These are phyloP conservation scores for Physcomitrellopsis africana DNA, from an alignment of 225 moss, liverwort and hornwort species.

Conservation along the genomic window DNA sequence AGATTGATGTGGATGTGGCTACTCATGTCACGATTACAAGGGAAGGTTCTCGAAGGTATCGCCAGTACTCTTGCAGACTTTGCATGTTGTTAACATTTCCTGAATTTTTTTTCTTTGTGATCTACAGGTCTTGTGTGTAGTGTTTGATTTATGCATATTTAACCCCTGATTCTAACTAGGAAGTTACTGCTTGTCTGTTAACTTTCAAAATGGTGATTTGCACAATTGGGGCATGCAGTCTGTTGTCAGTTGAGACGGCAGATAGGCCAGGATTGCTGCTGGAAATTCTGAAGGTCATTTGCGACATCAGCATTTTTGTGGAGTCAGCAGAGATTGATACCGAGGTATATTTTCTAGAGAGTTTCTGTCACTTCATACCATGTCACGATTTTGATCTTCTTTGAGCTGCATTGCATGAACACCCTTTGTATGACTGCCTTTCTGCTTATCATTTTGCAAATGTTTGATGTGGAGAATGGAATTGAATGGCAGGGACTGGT, in stretches of 20 bases:
- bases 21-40: conserved; percentile 72
- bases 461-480: conserved; percentile 1
- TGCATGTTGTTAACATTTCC: background rate
- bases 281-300: conserved; percentile 76
- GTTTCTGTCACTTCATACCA: too few species aligned
- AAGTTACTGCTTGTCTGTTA: background rate
- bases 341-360: conserved; percentile 36
- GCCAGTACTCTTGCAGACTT: conserved; percentile 16
- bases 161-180: background rate
- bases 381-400: background rate
- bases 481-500: conserved; percentile 62
- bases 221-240: conserved; percentile 43
- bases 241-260: conserved; percentile 82
- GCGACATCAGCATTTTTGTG: conserved; percentile 79
- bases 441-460: background rate
- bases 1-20: conserved; percentile 88
- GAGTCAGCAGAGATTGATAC: conserved; percentile 96
- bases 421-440: background rate
- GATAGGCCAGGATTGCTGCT: conserved; percentile 91
- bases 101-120: conserved; percentile 4
- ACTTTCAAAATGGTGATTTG: background rate
- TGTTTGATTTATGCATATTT: background rate
- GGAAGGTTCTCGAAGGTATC: conserved; percentile 62
- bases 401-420: background rate
- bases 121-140: background rate